Percentiles rank a stretch among this genome's conserved stretches.
phyloP scores from a whole-genome alignment of 805 yeast species.

The Sugiyamaella qingdaonensis region DNA sequence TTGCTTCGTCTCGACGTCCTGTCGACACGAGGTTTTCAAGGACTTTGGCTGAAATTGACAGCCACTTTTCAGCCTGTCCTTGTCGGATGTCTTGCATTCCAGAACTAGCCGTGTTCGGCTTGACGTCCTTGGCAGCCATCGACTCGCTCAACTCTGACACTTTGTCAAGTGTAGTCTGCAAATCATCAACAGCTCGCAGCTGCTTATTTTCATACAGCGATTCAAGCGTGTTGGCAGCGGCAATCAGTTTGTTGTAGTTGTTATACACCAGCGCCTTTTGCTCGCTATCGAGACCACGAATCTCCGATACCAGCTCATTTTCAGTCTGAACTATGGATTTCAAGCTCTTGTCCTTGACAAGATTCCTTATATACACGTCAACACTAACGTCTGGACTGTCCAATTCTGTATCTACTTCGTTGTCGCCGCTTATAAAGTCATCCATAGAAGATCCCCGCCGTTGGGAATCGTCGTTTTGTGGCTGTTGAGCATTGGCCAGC shows the following conservation, averaged over 20 bases:
- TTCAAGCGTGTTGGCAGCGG: conserved; percentile 33
- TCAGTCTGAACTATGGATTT: conserved; percentile 25
- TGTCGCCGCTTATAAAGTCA: conserved; percentile 6
- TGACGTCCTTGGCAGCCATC: not conserved
- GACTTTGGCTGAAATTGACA: not conserved
- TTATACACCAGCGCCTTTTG: conserved; percentile 38
- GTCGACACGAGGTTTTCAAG: conserved; percentile 4
- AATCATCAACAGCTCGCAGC: conserved; percentile 1
- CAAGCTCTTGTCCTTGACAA: conserved; percentile 21
- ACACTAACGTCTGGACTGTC: conserved; percentile 24
- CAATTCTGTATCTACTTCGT: conserved; percentile 12
- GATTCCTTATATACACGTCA: conserved; percentile 20
- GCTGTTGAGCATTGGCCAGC: conserved; percentile 11
- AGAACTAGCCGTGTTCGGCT: not conserved
- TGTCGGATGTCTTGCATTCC: not conserved
- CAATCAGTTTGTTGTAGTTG: conserved; percentile 35
- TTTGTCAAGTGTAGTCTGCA: conserved; percentile 5
- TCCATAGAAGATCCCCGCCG: not conserved
- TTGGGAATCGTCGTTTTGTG: conserved; percentile 2
- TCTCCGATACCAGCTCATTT: conserved; percentile 27
- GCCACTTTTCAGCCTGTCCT: conserved; percentile 5
- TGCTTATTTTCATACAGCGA: conserved; percentile 3
- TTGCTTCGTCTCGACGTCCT: conserved; percentile 5
- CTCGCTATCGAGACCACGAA: conserved; percentile 32
- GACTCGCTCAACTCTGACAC: conserved; percentile 14